Evolutionary conservation across 306 rosid genomes (phyloP), one percentile per base, ranked within the genome.

Genomic region (Prunus persica): DNA sequence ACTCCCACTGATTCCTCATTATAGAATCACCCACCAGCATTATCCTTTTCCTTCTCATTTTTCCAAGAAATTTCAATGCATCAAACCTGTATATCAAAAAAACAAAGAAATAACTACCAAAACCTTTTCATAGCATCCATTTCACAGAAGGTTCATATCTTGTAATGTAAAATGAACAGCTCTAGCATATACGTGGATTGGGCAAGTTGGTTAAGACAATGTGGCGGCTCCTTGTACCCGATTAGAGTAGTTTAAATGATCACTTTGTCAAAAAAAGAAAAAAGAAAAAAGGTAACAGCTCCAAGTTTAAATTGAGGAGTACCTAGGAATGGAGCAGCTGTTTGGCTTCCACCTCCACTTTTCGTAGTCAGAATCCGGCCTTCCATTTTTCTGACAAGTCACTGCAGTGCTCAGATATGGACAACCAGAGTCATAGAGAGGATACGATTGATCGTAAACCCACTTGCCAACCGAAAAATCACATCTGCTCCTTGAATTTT

Each of bases 1-100:
- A 95, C 74, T 95, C 98, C 98, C 98, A 95, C 71, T 95, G 98
- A 78, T 95, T 95, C 79, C 98, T 92, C 91, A 90, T 89, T 76
- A 95, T 95, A 70, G 98, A 95, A 86, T 95, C 98, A 43, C 98
- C 98, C 71, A 95, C 98, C 79, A 95, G 69, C 97, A 95, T 87
- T 82, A 95, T 89, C 76, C 98, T 89, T 81, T 92, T 95, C 76
- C 81, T 82, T 75, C 97, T 92, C 93, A 89, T 89, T 79, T 87
- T 95, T 15, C 90, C 90, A 16, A 95, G 98, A 89, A 89, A 95
- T 20, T 71, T 86, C 74, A 95, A 77, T 41, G 98, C 96, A 89
- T 95, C 94, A 87, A 95, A 95, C 88, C 97, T 95, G 82, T 27
- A 24, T 41, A 57, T 43, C 75, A 80, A 70, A 11, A 12, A 10